Base-by-base conservation (phyloP, 257 asterid genomes). In the Echium plantagineum region DNA sequence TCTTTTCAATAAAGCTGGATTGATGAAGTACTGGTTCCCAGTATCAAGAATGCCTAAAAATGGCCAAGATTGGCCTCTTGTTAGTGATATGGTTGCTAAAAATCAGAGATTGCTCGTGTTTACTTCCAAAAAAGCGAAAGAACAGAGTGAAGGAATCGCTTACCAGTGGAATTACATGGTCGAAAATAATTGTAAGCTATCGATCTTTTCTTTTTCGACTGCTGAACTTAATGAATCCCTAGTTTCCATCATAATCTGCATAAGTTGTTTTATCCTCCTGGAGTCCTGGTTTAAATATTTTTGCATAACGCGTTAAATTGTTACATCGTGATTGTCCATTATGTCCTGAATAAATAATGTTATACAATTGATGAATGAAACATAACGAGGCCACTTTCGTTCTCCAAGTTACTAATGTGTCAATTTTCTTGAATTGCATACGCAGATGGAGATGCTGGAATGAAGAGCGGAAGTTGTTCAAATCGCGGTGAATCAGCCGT, bases 81-180 rank as follows among this genome's bases (percentile, higher is more conserved):
- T 86, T 5, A 63, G 70, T 52, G 85, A 86, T 32, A 89, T 89
- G 95, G 79, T 81, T 0, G 71, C 93, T 16, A 64, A 58, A 4
- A 89, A 86, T 63, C 94, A 84, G 61, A 79, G 95, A 63, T 79
- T 86, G 8, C 61, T 84, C 9, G 94, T 86, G 3, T 89, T 86
- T 28, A 89, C 94, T 56, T 89, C 97, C 1, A 46, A 55, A 0
- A 38, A 60, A 30, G 70, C 88, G 5, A 89, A 89, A 78, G 93
- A 89, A 68, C 54, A 53, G 64, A 78, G 78, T n/a, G 94, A 89
- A 69, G 86, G 95, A 22, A 86, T 89, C 57, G 97, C 95, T 20
- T 79, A 83, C 57, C 97, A 89, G 38, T 89, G 97, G 97, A 89
- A 86, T 71, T 89, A 84, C 85, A 89, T 89, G 97, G 97, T 89